A percentile compares a stretch with the other conserved stretches of the same genome.
phyloP scores from a whole-genome alignment of 345 rosid genomes.

The Pistacia integerrima region DNA sequence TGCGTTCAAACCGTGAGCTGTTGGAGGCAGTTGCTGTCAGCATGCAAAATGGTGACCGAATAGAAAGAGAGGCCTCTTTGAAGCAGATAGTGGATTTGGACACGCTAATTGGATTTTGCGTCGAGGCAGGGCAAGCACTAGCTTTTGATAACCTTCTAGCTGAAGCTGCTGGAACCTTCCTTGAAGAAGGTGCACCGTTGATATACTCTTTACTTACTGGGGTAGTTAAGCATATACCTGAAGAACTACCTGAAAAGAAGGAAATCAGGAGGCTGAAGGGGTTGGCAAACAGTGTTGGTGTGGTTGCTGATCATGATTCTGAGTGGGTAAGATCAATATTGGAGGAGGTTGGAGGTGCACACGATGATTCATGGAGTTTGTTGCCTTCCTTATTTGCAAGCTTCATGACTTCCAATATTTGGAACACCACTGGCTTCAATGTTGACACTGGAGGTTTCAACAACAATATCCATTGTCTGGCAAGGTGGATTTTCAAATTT shows the following conservation, averaged over 20 bases:
- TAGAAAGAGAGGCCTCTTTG: slow-evolving; percentile 72
- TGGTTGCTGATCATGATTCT: slow-evolving; percentile 83
- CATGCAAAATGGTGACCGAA: slow-evolving; percentile 95
- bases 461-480: slow-evolving; percentile 93
- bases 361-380: slow-evolving; percentile 91
- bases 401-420: slow-evolving; percentile 85
- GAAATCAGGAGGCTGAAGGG: slow-evolving; percentile 82
- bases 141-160: slow-evolving; percentile 94
- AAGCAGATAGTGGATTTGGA: slow-evolving; percentile 96
- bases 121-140: slow-evolving; percentile 96
- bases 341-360: slow-evolving; percentile 93
- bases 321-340: slow-evolving; percentile 90
- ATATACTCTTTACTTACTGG: slow-evolving; percentile 79
- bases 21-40: slow-evolving; percentile 85
- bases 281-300: slow-evolving; percentile 65
- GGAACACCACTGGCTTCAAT: slow-evolving; percentile 92
- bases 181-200: slow-evolving; percentile 84
- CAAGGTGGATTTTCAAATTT: slow-evolving; percentile 54
- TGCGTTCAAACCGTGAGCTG: slow-evolving; percentile 83
- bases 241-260: slow-evolving; percentile 81
- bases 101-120: slow-evolving; percentile 88
- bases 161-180: slow-evolving; percentile 89
- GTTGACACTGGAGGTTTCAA: slow-evolving; percentile 94
- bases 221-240: slow-evolving; percentile 77
- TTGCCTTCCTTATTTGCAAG: slow-evolving; percentile 88